These are phyloP conservation scores for Pittosporum tobira DNA, from an alignment of 129 eudicot genomes.

Conservation along the genomic window DNA sequence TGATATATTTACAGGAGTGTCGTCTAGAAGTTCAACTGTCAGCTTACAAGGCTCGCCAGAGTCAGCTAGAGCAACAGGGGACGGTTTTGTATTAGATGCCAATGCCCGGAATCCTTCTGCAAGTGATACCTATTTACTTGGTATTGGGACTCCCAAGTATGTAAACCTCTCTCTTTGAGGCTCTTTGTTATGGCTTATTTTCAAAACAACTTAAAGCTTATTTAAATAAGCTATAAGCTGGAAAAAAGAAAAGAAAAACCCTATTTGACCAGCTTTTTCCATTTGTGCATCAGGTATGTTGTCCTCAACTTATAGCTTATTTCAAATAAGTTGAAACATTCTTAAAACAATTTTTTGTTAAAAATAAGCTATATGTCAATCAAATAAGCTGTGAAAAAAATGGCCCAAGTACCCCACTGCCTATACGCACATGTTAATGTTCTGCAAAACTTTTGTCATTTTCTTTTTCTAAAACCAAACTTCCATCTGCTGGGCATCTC, in stretches of 20 bases:
- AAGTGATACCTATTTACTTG: constrained; percentile 14
- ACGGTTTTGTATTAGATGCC: constrained; percentile 16
- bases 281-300: neutral
- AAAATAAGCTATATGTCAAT: neutral
- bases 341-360: neutral
- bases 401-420: neutral
- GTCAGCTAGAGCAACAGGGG: constrained; percentile 19
- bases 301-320: neutral
- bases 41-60: constrained; percentile 27
- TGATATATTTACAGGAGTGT: constrained; percentile 32
- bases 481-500: constrained; percentile 14
- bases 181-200: neutral
- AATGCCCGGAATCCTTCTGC: constrained; percentile 18
- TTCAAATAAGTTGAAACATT: neutral
- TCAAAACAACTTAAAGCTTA: neutral
- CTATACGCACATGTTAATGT: neutral
- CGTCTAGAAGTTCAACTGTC: constrained; percentile 35
- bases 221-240: no score
- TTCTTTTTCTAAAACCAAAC: neutral
- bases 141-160: constrained; percentile 31
- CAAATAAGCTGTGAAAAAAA: neutral
- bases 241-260: no score
- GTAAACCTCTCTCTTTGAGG: neutral
- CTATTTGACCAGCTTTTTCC: neutral
- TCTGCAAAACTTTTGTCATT: no score